Percentiles rank a stretch among this genome's conserved stretches.
Conservation (phyloP, 306 rosid genomes). For the Sicyos edulis region DNA sequence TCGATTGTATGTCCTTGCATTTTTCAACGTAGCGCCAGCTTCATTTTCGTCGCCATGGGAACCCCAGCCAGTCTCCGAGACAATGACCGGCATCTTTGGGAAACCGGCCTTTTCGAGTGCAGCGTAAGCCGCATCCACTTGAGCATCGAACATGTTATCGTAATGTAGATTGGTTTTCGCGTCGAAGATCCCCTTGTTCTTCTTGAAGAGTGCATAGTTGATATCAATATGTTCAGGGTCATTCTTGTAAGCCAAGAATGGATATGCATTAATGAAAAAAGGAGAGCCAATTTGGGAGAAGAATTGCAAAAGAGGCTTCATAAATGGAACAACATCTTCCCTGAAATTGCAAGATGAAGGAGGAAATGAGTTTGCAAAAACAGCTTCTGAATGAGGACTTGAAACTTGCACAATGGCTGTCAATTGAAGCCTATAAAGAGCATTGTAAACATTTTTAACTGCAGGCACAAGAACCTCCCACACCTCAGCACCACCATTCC, state of each 20-base stretch:
- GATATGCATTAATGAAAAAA: slow-evolving; percentile 91
- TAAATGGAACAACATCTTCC: slow-evolving; percentile 54
- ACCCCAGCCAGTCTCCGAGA: slow-evolving; percentile 94
- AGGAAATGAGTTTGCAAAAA: slow-evolving; percentile 73
- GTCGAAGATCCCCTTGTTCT: slow-evolving; percentile 57
- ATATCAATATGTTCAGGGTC: slow-evolving; percentile 75
- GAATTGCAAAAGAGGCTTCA: slow-evolving; percentile 75
- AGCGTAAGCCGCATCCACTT: slow-evolving; percentile 73
- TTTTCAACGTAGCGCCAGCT: slow-evolving; percentile 49
- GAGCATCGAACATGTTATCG: slow-evolving; percentile 80
- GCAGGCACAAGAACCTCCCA: slow-evolving; percentile 78
- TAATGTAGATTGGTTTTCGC: slow-evolving; percentile 71
- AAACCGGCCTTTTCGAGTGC: slow-evolving; percentile 77
- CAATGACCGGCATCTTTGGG: slow-evolving; percentile 64
- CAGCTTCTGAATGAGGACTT: slow-evolving; percentile 92
- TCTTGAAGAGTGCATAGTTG: slow-evolving; percentile 70
- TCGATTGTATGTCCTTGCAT: slow-evolving; percentile 63
- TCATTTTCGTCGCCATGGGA: slow-evolving; percentile 69
- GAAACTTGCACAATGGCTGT: slow-evolving; percentile 51
- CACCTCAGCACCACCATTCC: slow-evolving; percentile 35
- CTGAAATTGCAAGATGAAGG: slow-evolving; percentile 76
- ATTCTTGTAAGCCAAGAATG: slow-evolving; percentile 78
- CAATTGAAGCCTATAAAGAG: slow-evolving; percentile 45
- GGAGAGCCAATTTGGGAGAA: slow-evolving; percentile 66
- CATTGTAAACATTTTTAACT: slow-evolving; percentile 55